Base-by-base conservation (phyloP, 805 yeast species). In the Pichia phayaonensis region DNA sequence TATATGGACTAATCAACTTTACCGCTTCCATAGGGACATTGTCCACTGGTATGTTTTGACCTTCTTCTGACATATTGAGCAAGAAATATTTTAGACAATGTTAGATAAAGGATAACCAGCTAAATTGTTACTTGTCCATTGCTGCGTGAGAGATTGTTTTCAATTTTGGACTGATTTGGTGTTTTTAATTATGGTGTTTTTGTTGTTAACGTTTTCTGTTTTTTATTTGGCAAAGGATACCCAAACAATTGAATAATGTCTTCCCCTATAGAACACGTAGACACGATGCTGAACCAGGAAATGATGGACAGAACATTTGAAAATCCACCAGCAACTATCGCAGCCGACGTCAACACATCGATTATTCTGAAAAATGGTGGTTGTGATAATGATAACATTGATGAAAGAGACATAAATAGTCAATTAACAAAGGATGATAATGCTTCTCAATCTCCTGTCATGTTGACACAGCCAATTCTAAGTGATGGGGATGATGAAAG, bases 1-100 rank as follows among this genome's bases (percentile, higher is more conserved):
- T 64, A 55, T 63, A 81, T 0, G 82, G 76, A 0, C 73, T 66
- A 38, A 80, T 68, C 2, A 62, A 54, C 55, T 72, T 72, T 44
- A 58, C 45, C 4, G 72, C 60, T 7, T 55, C 52, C 15, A 60
- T 67, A 48, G 72, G 74, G 11, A 50, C 26, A 11, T 20, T 20
- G 6, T 26, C 45, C 4, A 50, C 40, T 1, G 39, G n/a, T 12
- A n/a, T 40, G 8, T 8, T 16, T 6, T 22, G 34, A 36, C n/a
- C 20, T 20, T 26, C 42, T 16, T 22, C 44, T 2, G 38, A n/a
- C 38, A 34, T 34, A 20, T 34, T n/a, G 4, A 7, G 16, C n/a
- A 29, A 29, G 3, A 4, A 29, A 29, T 15, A 12, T 3, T 13
- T 13, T 29, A 29, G 11, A 29, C 34, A 13, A 15, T 29, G 7